These are phyloP conservation scores for Aspergillus sclerotialis DNA, from an alignment of 2,329 filamentous ascomycete species.

Conservation along the genomic window DNA sequence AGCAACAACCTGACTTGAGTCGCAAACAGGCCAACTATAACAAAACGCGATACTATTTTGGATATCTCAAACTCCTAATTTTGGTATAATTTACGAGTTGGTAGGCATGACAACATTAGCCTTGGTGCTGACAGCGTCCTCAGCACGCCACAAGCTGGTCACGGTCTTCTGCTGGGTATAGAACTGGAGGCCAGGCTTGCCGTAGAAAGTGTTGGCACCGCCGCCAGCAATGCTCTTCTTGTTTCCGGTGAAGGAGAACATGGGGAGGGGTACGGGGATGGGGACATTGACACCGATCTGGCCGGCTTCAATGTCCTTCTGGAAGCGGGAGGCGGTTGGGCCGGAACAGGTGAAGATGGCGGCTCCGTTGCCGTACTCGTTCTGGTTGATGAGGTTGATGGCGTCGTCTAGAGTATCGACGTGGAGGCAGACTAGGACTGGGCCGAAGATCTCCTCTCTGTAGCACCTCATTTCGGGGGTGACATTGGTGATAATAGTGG, in stretches of 20 bases:
- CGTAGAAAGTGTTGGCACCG: conserved; percentile 91
- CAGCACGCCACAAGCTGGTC: conserved; percentile 78
- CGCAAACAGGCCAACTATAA: too few species aligned
- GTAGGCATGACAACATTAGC: conserved; percentile 80
- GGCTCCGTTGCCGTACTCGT: conserved; percentile 62
- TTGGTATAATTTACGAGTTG: neutral
- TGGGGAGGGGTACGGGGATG: conserved; percentile 56
- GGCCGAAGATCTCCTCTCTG: conserved; percentile 61
- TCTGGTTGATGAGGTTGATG: conserved; percentile 57
- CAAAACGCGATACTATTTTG: too few species aligned
- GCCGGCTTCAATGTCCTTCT: conserved; percentile 59
- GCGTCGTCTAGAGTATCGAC: conserved; percentile 55
- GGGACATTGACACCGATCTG: conserved; percentile 63
- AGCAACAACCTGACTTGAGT: too few species aligned
- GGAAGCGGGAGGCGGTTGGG: conserved; percentile 54
- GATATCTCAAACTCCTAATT: too few species aligned
- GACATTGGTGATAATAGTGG: conserved; percentile 60
- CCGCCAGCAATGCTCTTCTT: conserved; percentile 91
- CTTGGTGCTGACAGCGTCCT: conserved; percentile 79
- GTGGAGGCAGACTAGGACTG: conserved; percentile 57
- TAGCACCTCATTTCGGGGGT: conserved; percentile 62
- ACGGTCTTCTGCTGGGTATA: conserved; percentile 98
- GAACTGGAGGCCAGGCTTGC: conserved; percentile 83
- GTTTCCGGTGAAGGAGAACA: conserved; percentile 61
- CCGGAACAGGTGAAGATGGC: conserved; percentile 60